These are phyloP conservation scores for Neurospora sublineolata DNA, from an alignment of 495 filamentous ascomycete species.

Conservation along the genomic window DNA sequence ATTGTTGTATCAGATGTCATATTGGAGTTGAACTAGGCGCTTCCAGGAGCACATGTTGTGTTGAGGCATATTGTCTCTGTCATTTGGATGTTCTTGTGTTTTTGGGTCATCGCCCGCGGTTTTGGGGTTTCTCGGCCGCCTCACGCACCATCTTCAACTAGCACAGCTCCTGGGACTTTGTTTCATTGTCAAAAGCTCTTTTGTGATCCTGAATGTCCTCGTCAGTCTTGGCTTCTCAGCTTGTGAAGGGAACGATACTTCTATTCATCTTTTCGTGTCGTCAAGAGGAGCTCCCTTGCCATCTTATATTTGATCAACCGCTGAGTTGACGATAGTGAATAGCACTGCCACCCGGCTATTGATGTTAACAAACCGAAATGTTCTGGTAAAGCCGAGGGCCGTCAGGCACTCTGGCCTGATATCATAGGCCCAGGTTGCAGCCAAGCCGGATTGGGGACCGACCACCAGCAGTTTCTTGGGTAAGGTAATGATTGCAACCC, in stretches of 20 bases:
- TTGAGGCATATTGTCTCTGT: background rate
- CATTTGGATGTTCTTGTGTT: background rate
- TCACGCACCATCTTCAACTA: background rate
- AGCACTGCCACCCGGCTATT: background rate
- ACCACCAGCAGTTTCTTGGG: background rate
- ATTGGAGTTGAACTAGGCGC: background rate
- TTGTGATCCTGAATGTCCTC: background rate
- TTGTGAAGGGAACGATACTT: background rate
- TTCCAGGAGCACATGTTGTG: background rate
- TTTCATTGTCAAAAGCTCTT: background rate
- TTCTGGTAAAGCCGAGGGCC: background rate
- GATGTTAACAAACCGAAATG: background rate
- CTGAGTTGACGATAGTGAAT: background rate
- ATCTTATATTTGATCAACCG: background rate
- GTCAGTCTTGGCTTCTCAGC: background rate
- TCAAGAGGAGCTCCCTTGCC: background rate
- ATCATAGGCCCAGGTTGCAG: background rate
- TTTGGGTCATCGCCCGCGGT: background rate
- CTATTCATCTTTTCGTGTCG: background rate
- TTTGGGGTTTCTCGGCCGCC: background rate
- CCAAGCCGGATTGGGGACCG: background rate
- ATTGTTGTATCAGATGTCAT: background rate
- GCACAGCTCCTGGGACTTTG: background rate
- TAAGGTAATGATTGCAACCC: background rate
- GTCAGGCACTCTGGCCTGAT: background rate